Conservation (phyloP, 1,284 basidiomycete species). For the Somion occarium region DNA sequence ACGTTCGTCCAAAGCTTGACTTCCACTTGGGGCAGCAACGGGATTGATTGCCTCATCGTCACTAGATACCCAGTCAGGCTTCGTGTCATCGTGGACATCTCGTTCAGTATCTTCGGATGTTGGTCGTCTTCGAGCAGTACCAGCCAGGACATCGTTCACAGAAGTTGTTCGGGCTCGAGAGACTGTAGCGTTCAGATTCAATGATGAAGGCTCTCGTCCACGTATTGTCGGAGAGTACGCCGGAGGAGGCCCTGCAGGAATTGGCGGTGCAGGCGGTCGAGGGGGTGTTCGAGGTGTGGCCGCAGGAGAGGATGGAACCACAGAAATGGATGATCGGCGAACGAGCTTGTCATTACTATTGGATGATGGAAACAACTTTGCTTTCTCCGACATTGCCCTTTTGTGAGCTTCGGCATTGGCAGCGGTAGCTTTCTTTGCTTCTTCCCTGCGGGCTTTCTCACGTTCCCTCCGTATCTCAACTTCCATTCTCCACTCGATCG, state of each 20-base stretch:
- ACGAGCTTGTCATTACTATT: constrained; percentile 16
- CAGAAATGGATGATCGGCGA: constrained; percentile 22
- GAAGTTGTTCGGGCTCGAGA: constrained; percentile 48
- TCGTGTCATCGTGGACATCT: constrained; percentile 42
- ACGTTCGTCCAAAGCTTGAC: constrained; percentile 74
- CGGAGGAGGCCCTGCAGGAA: constrained; percentile 47
- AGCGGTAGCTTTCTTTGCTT: constrained; percentile 44
- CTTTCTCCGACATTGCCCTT: constrained; percentile 29
- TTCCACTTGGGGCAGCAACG: constrained; percentile 73
- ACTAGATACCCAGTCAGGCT: constrained; percentile 65
- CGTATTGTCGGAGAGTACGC: constrained; percentile 39
- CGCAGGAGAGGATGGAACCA: constrained; percentile 12
- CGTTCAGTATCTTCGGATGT: constrained; percentile 19
- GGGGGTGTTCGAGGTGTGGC: constrained; percentile 17
- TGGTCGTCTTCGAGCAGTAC: constrained; percentile 29
- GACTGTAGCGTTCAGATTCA: constrained; percentile 23
- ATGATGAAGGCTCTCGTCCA: constrained; percentile 23
- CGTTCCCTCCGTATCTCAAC: constrained; percentile 70
- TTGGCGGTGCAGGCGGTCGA: constrained; percentile 21
- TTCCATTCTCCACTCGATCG: constrained; percentile 80
- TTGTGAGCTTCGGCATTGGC: constrained; percentile 18
- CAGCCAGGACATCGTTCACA: constrained; percentile 55
- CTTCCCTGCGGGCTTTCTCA: constrained; percentile 61
- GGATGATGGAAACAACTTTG: constrained; percentile 30
- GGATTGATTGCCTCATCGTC: constrained; percentile 81